Evolutionary conservation across 1,284 basidiomycete genomes (phyloP).

Genomic region (Sanguinoderma infundibulare): DNA sequence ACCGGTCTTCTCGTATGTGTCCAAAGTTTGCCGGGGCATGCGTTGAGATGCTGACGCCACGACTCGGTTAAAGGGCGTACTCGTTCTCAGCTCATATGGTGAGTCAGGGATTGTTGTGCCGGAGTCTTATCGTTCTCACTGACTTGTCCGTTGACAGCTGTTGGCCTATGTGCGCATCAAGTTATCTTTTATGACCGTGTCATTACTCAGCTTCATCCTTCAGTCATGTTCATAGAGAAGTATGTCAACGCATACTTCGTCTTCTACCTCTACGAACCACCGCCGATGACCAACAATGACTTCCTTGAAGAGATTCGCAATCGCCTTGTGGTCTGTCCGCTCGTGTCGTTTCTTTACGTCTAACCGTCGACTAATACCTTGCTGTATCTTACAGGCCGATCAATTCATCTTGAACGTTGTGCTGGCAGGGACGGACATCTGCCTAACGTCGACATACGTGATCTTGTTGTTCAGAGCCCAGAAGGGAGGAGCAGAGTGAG

Average conservation of each 20-base stretch:
- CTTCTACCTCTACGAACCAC: background rate
- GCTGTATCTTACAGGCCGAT: background rate
- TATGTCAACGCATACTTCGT: slow-evolving; percentile 1
- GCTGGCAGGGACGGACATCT: background rate
- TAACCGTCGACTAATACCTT: background rate
- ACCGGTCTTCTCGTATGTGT: background rate
- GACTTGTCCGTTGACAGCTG: background rate
- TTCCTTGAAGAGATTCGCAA: background rate
- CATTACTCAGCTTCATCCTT: too few relatives aligned
- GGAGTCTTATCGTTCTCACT: background rate
- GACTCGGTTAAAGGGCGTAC: background rate
- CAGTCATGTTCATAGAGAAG: background rate
- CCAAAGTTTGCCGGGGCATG: background rate
- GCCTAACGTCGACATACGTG: background rate
- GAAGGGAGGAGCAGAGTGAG: slow-evolving; percentile 3
- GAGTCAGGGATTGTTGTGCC: background rate
- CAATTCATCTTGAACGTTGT: background rate
- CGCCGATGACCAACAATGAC: background rate
- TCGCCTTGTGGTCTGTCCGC: background rate
- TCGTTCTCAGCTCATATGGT: background rate
- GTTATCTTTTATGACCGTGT: too few relatives aligned
- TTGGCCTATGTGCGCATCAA: background rate
- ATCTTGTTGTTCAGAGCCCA: background rate
- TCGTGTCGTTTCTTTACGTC: background rate
- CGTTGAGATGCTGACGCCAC: background rate